Base-by-base conservation (phyloP, 768 basidiomycete genomes). In the Sporobolomyces phaffii region DNA sequence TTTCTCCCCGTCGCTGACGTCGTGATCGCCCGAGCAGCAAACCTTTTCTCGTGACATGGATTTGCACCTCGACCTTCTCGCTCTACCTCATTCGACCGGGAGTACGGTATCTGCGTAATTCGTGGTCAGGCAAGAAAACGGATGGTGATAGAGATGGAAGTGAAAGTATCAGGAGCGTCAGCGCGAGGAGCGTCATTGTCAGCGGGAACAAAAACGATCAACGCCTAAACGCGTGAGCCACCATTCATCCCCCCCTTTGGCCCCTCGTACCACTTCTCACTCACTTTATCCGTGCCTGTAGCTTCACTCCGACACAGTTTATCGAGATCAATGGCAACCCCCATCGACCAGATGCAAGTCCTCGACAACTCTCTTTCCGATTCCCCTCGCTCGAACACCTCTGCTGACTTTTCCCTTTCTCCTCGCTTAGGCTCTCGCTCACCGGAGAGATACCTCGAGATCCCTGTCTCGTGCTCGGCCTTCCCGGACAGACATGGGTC, bases 11-110 rank as follows among this genome's bases (percentile, higher is more conserved):
- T n/a, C 38, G 20, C 36, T 68, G 24, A 51, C 26, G 36, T 53
- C 40, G 48, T 33, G 15, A 44, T 0, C 24, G 4, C 26, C 18
- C n/a, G 50, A 38, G 18, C 59, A 64, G 65, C 64, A 73, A 73
- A 62, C 73, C 66, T 4, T 74, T 72, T 64, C 63, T 72, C n/a
- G 83, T 90, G 56, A 93, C 94, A 15, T 98, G 96, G 75, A 80
- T 94, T 75, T 91, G 87, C 78, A 97, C 93, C 2, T 86, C 88
- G 68, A 82, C 90, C n/a, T 98, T 98, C 75, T 79, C 84, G 5
- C 73, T 91, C 18, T 93, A 93, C 78, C 85, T 93, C 34, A 47
- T 75, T 43, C 33, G 58, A 29, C 66, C 69, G 2, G 64, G 62
- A 18, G 57, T 57, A 41, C 68, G 40, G 41, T 69, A 60, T 58